Evolutionary conservation across 2,329 filamentous ascomycete species (phyloP).

Genomic region (Fusarium ambrosium): DNA sequence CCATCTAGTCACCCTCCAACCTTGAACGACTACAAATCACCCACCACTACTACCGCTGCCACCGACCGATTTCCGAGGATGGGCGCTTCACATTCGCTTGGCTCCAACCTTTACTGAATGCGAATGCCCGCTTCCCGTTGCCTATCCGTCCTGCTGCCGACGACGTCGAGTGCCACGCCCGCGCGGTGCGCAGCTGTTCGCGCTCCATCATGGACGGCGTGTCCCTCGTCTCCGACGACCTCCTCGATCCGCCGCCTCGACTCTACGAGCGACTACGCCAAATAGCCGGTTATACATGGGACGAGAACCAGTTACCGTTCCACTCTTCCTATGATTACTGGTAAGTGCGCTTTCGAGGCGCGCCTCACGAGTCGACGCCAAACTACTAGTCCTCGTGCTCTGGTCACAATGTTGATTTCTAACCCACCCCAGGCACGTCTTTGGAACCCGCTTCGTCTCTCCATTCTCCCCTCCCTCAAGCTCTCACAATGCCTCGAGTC

Average conservation of each 20-base stretch:
- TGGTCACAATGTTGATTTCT: constrained; percentile 13
- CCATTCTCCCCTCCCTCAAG: constrained; percentile 63
- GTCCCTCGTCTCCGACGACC: constrained; percentile 64
- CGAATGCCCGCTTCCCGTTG: constrained; percentile 44
- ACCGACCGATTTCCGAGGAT: constrained; percentile 49
- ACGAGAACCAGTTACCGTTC: constrained; percentile 70
- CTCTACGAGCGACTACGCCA: constrained; percentile 81
- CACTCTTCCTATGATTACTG: constrained; percentile 90
- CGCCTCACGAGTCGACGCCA: neutral
- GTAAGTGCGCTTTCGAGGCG: constrained; percentile 57
- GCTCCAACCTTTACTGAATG: constrained; percentile 46
- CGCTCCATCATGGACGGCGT: constrained; percentile 65
- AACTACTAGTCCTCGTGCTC: neutral
- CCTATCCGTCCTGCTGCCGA: constrained; percentile 32
- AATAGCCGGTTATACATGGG: constrained; percentile 82
- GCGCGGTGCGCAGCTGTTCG: constrained; percentile 41
- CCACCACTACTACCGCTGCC: constrained; percentile 3
- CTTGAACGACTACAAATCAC: constrained; percentile 12
- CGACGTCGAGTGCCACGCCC: constrained; percentile 37
- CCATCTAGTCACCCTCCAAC: constrained; percentile 1
- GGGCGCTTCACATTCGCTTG: constrained; percentile 48
- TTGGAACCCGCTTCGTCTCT: constrained; percentile 71
- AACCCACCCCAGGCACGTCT: constrained; percentile 69
- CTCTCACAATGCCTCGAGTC: constrained; percentile 60
- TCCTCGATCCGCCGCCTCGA: constrained; percentile 73